Conservation (phyloP, 345 rosid genomes). For the Dovyalis caffra region DNA sequence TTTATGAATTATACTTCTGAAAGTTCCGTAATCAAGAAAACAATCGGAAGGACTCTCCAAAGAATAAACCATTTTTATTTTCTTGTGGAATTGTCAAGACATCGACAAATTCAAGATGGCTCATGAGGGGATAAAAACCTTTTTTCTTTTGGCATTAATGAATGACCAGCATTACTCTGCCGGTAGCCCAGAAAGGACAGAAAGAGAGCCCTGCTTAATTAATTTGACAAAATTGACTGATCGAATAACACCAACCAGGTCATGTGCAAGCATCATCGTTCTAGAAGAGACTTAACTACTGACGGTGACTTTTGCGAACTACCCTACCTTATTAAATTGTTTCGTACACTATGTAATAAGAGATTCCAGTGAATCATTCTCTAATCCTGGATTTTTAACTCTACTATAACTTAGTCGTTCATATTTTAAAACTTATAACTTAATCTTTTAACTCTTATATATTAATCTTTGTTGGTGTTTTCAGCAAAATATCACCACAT, state of each 20-base stretch:
- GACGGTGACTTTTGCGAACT: not conserved
- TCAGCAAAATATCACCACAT: no score
- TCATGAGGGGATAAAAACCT: no score
- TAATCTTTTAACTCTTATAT: not conserved
- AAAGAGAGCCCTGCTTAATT: no score
- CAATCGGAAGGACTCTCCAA: no score
- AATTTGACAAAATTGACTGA: not conserved
- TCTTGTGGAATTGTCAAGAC: no score
- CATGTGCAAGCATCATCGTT: not conserved
- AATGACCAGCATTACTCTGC: not conserved
- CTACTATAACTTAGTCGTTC: not conserved
- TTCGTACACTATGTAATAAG: not conserved
- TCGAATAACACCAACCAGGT: not conserved
- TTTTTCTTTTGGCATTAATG: no score
- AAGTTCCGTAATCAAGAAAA: no score
- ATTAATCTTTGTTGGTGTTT: no score
- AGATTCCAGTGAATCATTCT: not conserved
- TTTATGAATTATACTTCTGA: no score
- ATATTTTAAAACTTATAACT: not conserved
- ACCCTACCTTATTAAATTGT: not conserved
- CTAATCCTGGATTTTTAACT: not conserved
- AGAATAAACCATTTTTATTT: no score
- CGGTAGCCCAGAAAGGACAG: not conserved
- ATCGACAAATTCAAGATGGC: no score
- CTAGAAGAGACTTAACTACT: not conserved